phyloP scores from a whole-genome alignment of 2,329 filamentous ascomycete genomes.

The Cladosporium phlei region DNA sequence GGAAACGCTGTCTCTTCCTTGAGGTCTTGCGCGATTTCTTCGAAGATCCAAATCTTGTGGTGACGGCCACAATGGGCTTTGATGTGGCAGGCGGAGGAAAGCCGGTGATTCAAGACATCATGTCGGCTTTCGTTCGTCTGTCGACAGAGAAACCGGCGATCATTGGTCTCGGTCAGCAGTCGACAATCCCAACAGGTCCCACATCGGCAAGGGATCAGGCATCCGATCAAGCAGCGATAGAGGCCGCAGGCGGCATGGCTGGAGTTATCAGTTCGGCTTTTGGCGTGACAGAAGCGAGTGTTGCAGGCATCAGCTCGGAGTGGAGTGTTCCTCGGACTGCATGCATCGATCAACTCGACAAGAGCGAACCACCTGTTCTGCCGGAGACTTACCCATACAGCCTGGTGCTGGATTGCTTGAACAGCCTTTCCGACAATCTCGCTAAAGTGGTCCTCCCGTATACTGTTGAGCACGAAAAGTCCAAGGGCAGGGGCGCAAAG shows the following conservation, averaged over 20 bases:
- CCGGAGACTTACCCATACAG: slow-evolving; percentile 95
- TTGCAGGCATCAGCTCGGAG: slow-evolving; percentile 74
- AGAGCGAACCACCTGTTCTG: slow-evolving; percentile 72
- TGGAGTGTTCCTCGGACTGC: slow-evolving; percentile 86
- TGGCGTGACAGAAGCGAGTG: slow-evolving; percentile 60
- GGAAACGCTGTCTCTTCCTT: slow-evolving; percentile 88
- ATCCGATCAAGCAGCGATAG: slow-evolving; percentile 79
- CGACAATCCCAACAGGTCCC: slow-evolving; percentile 68
- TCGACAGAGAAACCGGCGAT: slow-evolving; percentile 85
- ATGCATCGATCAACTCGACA: slow-evolving; percentile 92
- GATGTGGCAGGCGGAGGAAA: slow-evolving; percentile 69
- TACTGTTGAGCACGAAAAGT: slow-evolving; percentile 72
- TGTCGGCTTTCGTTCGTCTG: slow-evolving; percentile 83
- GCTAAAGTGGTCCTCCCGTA: slow-evolving; percentile 90
- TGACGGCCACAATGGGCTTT: slow-evolving; percentile 75
- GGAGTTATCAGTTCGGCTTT: slow-evolving; percentile 77
- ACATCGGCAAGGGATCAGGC: slow-evolving; percentile 53
- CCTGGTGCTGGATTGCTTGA: slow-evolving; percentile 81
- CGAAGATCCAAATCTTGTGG: slow-evolving; percentile 69
- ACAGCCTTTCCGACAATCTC: slow-evolving; percentile 82
- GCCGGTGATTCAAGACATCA: slow-evolving; percentile 72
- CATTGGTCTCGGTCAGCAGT: slow-evolving; percentile 85
- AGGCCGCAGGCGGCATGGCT: slow-evolving; percentile 72
- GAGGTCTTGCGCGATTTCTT: slow-evolving; percentile 86
- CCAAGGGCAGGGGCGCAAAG: slow-evolving; percentile 30